A percentile compares a stretch with the other conserved stretches of the same genome.
phyloP scores from a whole-genome alignment of 1,139 yeast species.

The Zygotorulaspora mrakii region DNA sequence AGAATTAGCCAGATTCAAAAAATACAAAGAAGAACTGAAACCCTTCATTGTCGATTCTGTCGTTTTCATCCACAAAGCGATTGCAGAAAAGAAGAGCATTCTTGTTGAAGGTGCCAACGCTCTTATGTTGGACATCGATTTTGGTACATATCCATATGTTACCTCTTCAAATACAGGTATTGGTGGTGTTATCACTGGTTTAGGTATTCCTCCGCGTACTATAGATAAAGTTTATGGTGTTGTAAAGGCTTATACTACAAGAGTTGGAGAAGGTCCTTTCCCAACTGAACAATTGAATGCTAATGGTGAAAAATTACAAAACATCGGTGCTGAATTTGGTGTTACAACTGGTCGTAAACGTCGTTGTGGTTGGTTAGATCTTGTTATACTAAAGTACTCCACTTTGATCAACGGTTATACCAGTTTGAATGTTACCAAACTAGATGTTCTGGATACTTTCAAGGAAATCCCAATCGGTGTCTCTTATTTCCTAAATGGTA shows the following conservation, averaged over 20 bases:
- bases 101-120: conserved; percentile 99
- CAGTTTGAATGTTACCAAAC: conserved; percentile 85
- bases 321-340: conserved; percentile 93
- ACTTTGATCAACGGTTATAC: conserved; percentile 92
- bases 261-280: conserved; percentile 99
- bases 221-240: conserved; percentile 87
- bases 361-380: conserved; percentile 99
- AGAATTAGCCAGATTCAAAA: conserved; percentile 73
- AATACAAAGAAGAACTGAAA: conserved; percentile 65
- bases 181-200: conserved; percentile 97
- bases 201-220: conserved; percentile 86
- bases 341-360: conserved; percentile 99
- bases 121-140: conserved; percentile 93
- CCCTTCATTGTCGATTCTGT: conserved; percentile 95
- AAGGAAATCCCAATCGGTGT: conserved; percentile 84
- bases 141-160: conserved; percentile 97
- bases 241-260: conserved; percentile 95
- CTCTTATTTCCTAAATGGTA: conserved; percentile 73
- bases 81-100: conserved; percentile 74
- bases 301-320: conserved; percentile 81
- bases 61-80: conserved; percentile 81
- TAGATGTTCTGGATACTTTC: conserved; percentile 89
- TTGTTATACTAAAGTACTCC: conserved; percentile 90
- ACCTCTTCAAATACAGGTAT: conserved; percentile 94
- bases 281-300: conserved; percentile 94